Conservation (phyloP, 441 rosid species). For the Brassica hybrid region DNA sequence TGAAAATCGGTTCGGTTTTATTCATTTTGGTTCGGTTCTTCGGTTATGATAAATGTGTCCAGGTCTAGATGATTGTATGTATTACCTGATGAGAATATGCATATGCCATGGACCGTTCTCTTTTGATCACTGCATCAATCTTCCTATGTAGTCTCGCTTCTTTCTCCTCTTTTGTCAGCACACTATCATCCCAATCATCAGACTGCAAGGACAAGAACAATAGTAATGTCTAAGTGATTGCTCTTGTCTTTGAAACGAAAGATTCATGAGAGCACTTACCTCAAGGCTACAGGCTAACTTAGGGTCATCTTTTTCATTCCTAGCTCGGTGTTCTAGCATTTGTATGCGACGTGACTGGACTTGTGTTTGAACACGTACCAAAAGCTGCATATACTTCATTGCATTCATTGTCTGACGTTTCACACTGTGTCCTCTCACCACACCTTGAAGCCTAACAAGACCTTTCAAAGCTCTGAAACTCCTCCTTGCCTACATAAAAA, state of each 20-base stretch:
- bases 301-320: slow-evolving; percentile 51
- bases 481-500: slow-evolving; percentile 74
- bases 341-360: slow-evolving; percentile 92
- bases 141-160: slow-evolving; percentile 78
- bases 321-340: slow-evolving; percentile 84
- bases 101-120: slow-evolving; percentile 92
- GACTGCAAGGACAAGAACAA: slow-evolving; percentile 46
- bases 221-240: not conserved
- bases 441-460: slow-evolving; percentile 96
- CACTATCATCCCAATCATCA: slow-evolving; percentile 87
- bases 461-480: slow-evolving; percentile 93
- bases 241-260: slow-evolving; percentile 1
- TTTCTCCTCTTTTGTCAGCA: slow-evolving; percentile 75
- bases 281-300: slow-evolving; percentile 16
- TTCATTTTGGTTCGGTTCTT: no score
- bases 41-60: no score
- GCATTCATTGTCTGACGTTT: slow-evolving; percentile 89
- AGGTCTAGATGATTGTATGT: not conserved
- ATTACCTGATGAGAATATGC: slow-evolving; percentile 89
- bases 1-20: no score
- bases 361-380: slow-evolving; percentile 93
- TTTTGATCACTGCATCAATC: slow-evolving; percentile 78
- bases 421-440: slow-evolving; percentile 85
- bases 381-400: slow-evolving; percentile 89
- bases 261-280: slow-evolving; percentile 25